Base-by-base conservation (phyloP, 164 flowering plant species). In the Tetracentron sinense region DNA sequence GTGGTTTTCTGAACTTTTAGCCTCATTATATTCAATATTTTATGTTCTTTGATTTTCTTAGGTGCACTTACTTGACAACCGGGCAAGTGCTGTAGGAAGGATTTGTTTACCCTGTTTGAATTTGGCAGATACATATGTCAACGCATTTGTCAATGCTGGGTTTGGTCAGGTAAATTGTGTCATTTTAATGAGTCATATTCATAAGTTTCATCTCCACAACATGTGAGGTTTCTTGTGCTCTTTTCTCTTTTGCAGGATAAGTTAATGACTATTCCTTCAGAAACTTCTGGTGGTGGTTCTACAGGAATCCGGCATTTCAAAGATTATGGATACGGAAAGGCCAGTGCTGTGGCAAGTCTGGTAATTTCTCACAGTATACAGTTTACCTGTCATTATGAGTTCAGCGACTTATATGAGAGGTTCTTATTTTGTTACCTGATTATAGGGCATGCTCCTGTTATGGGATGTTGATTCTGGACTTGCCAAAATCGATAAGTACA, bases 111-210 rank as follows among this genome's bases (percentile, higher is more conserved):
- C 98, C 23, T 82, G 96, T 47, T 97, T 92, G 74, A 95, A 92
- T 67, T 74, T 95, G 65, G 98, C 99, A 20, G 98, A 96, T 54
- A 92, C 98, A 10, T 95, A 92, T 80, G 99, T 95, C 4, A 95
- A 95, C 83, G 99, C 98, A 31, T 92, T 92, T 76, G 98, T 95
- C 17, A 95, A 95, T 88, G 99, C 99, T 55, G 99, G 98, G 16
- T 95, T 95, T 81, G 95, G 97, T 23, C 98, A 88, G 92, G 97
- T 92, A 81, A 52, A n/a, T n/a, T n/a, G n/a, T n/a, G n/a, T n/a
- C n/a, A n/a, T n/a, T n/a, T n/a, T n/a, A n/a, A n/a, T n/a, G n/a
- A n/a, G n/a, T n/a, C n/a, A n/a, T n/a, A n/a, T n/a, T n/a, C n/a
- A n/a, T n/a, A n/a, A n/a, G n/a, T n/a, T n/a, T n/a, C n/a, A n/a